phyloP scores from a whole-genome alignment of 345 rosid genomes.

The Litchi chinensis region DNA sequence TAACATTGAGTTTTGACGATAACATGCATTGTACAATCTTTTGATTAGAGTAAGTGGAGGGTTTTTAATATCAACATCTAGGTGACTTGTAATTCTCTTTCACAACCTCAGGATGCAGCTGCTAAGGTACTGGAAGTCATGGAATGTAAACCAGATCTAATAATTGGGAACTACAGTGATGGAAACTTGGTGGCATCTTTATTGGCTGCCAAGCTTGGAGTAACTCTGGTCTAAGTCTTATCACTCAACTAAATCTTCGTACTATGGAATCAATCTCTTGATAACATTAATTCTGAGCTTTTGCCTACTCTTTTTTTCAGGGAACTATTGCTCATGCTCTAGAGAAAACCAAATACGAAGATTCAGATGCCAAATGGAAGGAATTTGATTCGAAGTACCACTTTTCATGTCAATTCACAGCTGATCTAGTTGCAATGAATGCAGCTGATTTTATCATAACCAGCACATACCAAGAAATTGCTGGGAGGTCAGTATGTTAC shows the following conservation, averaged over 20 bases:
- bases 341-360: constrained; percentile 92
- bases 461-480: constrained; percentile 95
- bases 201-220: constrained; percentile 74
- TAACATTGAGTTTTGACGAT: neutral
- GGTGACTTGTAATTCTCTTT: neutral
- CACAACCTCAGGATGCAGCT: constrained; percentile 54
- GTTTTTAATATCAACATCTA: too few species aligned
- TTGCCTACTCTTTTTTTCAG: constrained; percentile 28
- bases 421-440: constrained; percentile 87
- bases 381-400: constrained; percentile 83
- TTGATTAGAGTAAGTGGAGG: neutral
- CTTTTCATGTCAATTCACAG: constrained; percentile 93
- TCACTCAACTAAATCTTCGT: neutral
- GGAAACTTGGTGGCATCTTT: constrained; percentile 93
- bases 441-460: constrained; percentile 79
- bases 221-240: constrained; percentile 58
- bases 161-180: constrained; percentile 91
- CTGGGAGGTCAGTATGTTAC: constrained; percentile 72
- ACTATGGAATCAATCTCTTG: neutral
- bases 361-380: constrained; percentile 90
- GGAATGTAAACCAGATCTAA: constrained; percentile 81
- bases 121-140: constrained; percentile 61
- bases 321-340: constrained; percentile 93
- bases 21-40: too few species aligned
- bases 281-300: neutral